phyloP scores from a whole-genome alignment of 805 yeast genomes.

The Saccharomycopsis sp. region DNA sequence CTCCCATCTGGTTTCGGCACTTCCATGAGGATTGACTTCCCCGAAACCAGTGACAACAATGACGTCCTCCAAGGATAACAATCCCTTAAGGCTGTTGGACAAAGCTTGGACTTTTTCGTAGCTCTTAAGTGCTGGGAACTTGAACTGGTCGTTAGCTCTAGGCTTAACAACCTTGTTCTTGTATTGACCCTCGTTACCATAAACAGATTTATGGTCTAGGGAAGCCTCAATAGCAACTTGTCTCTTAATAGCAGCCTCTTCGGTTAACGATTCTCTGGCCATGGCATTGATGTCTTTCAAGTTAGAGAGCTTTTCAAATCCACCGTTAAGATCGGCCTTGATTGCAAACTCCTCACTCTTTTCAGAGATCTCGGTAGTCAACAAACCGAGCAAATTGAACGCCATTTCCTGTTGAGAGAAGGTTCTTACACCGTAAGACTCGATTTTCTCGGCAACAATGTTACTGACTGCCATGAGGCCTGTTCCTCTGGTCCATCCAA shows the following conservation, averaged over 20 bases:
- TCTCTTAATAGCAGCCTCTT: constrained; percentile 86
- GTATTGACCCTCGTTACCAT: constrained; percentile 25
- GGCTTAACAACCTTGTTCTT: constrained; percentile 52
- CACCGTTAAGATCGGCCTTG: constrained; percentile 98
- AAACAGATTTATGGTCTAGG: constrained; percentile 56
- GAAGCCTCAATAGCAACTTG: constrained; percentile 94
- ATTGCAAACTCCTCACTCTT: constrained; percentile 91
- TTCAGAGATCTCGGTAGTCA: constrained; percentile 79
- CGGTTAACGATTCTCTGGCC: constrained; percentile 61
- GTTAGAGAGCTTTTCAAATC: constrained; percentile 88
- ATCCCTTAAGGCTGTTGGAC: constrained; percentile 70
- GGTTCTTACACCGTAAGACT: constrained; percentile 91
- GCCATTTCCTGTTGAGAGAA: constrained; percentile 99
- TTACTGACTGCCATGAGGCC: constrained; percentile 98
- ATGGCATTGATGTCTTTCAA: constrained; percentile 80
- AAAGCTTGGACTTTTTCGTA: constrained; percentile 63
- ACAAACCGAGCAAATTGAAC: constrained; percentile 89
- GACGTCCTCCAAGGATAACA: constrained; percentile 86
- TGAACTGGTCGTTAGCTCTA: constrained; percentile 89
- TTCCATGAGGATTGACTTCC: constrained; percentile 99
- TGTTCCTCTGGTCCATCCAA: constrained; percentile 99
- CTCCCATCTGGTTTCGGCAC: constrained; percentile 98
- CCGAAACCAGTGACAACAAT: constrained; percentile 96
- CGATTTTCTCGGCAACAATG: constrained; percentile 96
- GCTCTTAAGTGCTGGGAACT: constrained; percentile 83